Evolutionary conservation across 2,329 filamentous ascomycete genomes (phyloP).

Genomic region (Colletotrichum sidae): DNA sequence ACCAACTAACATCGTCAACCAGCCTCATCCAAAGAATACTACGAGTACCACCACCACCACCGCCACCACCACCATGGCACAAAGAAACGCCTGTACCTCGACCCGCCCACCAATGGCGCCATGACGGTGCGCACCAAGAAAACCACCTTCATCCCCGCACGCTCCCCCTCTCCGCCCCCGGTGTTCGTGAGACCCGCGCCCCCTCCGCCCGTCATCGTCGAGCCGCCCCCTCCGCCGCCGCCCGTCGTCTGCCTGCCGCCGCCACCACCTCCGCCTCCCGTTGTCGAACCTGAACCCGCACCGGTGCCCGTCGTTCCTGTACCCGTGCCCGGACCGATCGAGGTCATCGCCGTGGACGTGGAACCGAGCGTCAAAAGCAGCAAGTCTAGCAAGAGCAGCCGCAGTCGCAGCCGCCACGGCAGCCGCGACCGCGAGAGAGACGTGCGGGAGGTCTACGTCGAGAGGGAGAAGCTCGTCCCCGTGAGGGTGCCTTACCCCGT

Average conservation of each 20-base stretch:
- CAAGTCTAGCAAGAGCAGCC: conserved; percentile 44
- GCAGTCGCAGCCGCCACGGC: conserved; percentile 43
- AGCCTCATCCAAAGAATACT: conserved; percentile 37
- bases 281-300: conserved; percentile 35
- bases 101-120: conserved; percentile 53
- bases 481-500: conserved; percentile 55
- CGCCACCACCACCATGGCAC: conserved; percentile 44
- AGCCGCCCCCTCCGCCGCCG: conserved; percentile 40
- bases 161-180: conserved; percentile 46
- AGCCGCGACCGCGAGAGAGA: conserved; percentile 32
- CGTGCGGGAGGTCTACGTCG: conserved; percentile 59
- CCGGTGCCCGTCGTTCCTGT: conserved; percentile 30
- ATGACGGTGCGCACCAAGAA: conserved; percentile 49
- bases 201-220: conserved; percentile 33
- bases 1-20: background rate
- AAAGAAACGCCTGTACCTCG: conserved; percentile 58
- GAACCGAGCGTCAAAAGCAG: conserved; percentile 40
- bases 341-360: conserved; percentile 44
- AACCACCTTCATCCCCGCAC: conserved; percentile 54
- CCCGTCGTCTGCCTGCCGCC: conserved; percentile 34
- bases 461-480: conserved; percentile 62
- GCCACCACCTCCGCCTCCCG: conserved; percentile 38
- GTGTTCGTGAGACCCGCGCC: conserved; percentile 38
- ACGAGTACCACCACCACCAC: conserved; percentile 39
- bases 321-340: conserved; percentile 40